Conservation (phyloP, 2,329 filamentous ascomycete genomes). For the Grosmannia clavigera region DNA sequence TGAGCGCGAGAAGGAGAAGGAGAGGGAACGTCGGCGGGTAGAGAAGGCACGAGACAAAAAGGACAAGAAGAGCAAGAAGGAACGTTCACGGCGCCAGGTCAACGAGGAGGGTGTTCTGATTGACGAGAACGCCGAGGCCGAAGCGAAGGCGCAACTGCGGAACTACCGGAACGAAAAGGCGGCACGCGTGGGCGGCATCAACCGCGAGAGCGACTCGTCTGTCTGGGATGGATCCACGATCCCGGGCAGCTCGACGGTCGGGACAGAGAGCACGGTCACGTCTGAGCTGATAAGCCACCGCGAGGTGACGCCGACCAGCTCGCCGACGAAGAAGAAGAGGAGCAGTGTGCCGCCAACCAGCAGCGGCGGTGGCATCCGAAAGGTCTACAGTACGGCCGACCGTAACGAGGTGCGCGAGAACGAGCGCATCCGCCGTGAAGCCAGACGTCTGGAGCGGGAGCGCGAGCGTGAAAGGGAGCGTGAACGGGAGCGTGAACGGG, state of each 20-base stretch:
- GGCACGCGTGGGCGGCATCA: slow-evolving; percentile 79
- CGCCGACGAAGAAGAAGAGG: slow-evolving; percentile 30
- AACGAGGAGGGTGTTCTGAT: slow-evolving; percentile 49
- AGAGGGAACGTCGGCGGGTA: slow-evolving; percentile 25
- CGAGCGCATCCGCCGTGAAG: slow-evolving; percentile 44
- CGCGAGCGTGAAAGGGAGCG: slow-evolving; percentile 26
- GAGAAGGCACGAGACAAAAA: slow-evolving; percentile 22
- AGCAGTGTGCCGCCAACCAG: background rate
- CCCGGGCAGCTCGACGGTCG: slow-evolving; percentile 43
- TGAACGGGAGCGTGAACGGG: background rate
- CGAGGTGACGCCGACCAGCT: slow-evolving; percentile 43
- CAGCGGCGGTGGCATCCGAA: slow-evolving; percentile 37
- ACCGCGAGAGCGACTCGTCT: slow-evolving; percentile 66
- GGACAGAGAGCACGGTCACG: slow-evolving; percentile 32
- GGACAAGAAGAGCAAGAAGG: slow-evolving; percentile 26
- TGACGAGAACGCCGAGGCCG: slow-evolving; percentile 51
- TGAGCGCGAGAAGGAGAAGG: slow-evolving; percentile 35
- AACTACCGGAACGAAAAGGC: slow-evolving; percentile 78
- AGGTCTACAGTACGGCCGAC: slow-evolving; percentile 49
- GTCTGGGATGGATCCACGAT: slow-evolving; percentile 63
- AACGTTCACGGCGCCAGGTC: slow-evolving; percentile 26
- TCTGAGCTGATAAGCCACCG: slow-evolving; percentile 48
- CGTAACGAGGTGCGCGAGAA: slow-evolving; percentile 37
- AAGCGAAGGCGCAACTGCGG: slow-evolving; percentile 56
- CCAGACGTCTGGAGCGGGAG: slow-evolving; percentile 36